These are phyloP conservation scores for Termitomyces sp. DNA, from an alignment of 768 basidiomycete genomes.

Conservation along the genomic window DNA sequence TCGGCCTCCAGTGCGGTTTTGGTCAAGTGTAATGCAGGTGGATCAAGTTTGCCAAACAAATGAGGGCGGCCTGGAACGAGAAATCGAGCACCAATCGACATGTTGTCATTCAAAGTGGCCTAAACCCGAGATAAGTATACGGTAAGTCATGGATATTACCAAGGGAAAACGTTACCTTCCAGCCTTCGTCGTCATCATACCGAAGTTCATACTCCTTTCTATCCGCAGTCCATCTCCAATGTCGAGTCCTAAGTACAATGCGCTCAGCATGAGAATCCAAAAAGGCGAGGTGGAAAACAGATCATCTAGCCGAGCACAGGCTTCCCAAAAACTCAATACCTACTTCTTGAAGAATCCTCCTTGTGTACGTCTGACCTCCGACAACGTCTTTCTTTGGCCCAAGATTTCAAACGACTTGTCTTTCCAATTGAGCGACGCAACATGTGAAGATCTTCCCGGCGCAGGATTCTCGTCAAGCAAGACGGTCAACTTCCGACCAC, in stretches of 20 bases:
- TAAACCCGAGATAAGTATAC: slow-evolving; percentile 3
- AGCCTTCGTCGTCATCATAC: slow-evolving; percentile 41
- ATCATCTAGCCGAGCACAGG: neutral
- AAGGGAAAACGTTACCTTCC: slow-evolving; percentile 28
- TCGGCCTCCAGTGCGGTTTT: slow-evolving; percentile 37
- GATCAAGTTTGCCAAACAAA: slow-evolving; percentile 41
- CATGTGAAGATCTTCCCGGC: slow-evolving; percentile 29
- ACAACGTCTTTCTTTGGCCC: slow-evolving; percentile 36
- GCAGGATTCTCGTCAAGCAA: slow-evolving; percentile 47
- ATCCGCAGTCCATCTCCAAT: slow-evolving; percentile 44
- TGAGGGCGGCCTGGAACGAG: slow-evolving; percentile 46
- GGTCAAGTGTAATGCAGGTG: slow-evolving; percentile 36
- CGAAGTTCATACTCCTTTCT: slow-evolving; percentile 43
- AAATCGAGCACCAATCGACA: slow-evolving; percentile 35
- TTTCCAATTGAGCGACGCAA: slow-evolving; percentile 49
- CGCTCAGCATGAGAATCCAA: neutral
- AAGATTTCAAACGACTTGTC: slow-evolving; percentile 45
- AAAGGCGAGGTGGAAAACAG: neutral
- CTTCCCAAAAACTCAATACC: slow-evolving; percentile 7
- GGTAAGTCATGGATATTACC: neutral
- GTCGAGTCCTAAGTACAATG: slow-evolving; percentile 26
- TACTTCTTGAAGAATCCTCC: slow-evolving; percentile 36
- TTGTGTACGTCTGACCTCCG: slow-evolving; percentile 38
- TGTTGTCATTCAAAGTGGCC: slow-evolving; percentile 23
- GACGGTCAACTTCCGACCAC: slow-evolving; percentile 41